Evolutionary conservation across 192 early-diverging fungal genomes (phyloP), one percentile per base, ranked within the genome.

Genomic region (Mortierella alpina): DNA sequence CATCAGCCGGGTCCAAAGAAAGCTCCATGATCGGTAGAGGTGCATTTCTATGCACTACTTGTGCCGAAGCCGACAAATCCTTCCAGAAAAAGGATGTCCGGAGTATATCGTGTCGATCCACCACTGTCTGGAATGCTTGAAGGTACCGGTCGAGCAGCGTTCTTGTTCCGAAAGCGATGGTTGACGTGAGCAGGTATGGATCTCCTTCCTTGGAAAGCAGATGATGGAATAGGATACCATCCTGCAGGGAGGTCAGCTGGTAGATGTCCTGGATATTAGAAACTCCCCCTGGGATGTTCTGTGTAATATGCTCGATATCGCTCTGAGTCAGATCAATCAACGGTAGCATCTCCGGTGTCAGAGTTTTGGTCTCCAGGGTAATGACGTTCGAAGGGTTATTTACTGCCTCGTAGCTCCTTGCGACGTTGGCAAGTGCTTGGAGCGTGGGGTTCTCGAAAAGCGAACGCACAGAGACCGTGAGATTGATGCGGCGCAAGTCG

Each of bases 221-320:
- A 45, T 57, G 55, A 22, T 68, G 66, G 45, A 68, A 68, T 23
- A 68, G 20, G 41, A 68, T 68, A 17, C 66, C 66, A 13, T 68
- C 66, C 45, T 68, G 66, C 42, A 68, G n/a, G 17, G 66, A 40
- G 0, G 66, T 31, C 53, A 68, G 11, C 2, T 5, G 8, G 18
- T 68, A 68, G 7, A 68, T 68, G 44, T 68, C 66, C 14, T 68
- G 53, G 50, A 68, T 48, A 20, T 68, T 68, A 15, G 41, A 40
- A 0, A 57, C 45, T 4, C 66, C 66, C 20, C 66, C 66, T 23
- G 53, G 66, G 4, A 58, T 44, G 0, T 6, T 5, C 4, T 23
- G 12, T 2, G 47, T n/a, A 15, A 68, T 68, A 1, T 48, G 45
- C 6, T 68, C 66, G 54, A 68, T 68, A 6, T 68, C 66, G 44